Conservation (phyloP, 768 basidiomycete genomes). For the Amanita exitialis region DNA sequence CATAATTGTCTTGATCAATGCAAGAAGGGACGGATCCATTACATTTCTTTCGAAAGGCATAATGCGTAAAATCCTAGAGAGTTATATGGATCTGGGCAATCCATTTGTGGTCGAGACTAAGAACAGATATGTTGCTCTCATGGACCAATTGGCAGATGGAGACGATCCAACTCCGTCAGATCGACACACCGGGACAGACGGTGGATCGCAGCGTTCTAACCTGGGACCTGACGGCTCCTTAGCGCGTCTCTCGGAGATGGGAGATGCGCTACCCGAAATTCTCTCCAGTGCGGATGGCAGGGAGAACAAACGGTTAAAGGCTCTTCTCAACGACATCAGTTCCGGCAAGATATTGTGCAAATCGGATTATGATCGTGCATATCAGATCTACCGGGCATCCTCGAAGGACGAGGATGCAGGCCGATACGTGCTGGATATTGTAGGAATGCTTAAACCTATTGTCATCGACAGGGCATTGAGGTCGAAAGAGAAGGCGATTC, state of each 20-base stretch:
- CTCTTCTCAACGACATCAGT: not conserved
- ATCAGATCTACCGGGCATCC: not conserved
- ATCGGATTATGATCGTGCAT: not conserved
- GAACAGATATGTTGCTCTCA: not conserved
- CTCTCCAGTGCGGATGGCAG: no score
- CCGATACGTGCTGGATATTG: not conserved
- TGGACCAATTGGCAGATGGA: conserved; percentile 4
- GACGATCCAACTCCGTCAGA: not conserved
- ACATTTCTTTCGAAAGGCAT: conserved; percentile 14
- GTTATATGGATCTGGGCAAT: not conserved
- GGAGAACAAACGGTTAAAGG: not conserved
- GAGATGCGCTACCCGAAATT: no score
- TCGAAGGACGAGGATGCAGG: not conserved
- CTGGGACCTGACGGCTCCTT: no score
- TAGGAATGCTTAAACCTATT: not conserved
- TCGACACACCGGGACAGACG: not conserved
- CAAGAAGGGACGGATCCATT: conserved; percentile 14
- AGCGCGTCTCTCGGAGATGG: no score
- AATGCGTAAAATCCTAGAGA: conserved; percentile 15
- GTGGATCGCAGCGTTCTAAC: not conserved
- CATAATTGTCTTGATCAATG: conserved; percentile 16
- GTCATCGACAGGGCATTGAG: not conserved
- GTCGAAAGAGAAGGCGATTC: not conserved
- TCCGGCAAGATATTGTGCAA: not conserved
- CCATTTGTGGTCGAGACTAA: not conserved